Percentiles rank a stretch among this genome's conserved stretches.
Evolutionary conservation across 768 basidiomycete genomes (phyloP).

Genomic region (Gymnopilus dilepis): DNA sequence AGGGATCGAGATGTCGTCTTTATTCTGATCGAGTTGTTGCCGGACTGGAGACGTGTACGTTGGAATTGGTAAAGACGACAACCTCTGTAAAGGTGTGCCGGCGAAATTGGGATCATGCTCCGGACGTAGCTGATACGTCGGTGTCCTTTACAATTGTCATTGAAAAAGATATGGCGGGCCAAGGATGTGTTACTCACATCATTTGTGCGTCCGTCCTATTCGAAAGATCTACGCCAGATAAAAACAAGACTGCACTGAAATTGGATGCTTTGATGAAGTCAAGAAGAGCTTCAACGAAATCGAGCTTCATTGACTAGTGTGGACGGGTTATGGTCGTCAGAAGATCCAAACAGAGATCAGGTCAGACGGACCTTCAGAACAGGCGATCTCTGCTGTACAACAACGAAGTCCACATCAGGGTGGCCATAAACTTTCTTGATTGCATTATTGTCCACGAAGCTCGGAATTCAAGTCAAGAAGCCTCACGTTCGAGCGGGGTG

Average conservation of each 20-base stretch:
- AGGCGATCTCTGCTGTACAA: constrained; percentile 83
- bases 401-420: constrained; percentile 50
- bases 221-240: constrained; percentile 77
- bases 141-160: constrained; percentile 48
- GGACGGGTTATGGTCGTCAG: constrained; percentile 3
- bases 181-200: constrained; percentile 51
- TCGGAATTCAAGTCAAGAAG: neutral
- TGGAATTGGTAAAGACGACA: constrained; percentile 56
- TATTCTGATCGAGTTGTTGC: constrained; percentile 33
- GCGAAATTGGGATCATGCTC: constrained; percentile 48
- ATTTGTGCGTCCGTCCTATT: constrained; percentile 81
- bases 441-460: constrained; percentile 13
- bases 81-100: constrained; percentile 46
- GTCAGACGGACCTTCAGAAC: constrained; percentile 63
- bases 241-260: constrained; percentile 60
- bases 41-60: constrained; percentile 55
- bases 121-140: constrained; percentile 64
- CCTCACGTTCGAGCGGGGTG: constrained; percentile 77
- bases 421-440: constrained; percentile 65
- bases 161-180: neutral
- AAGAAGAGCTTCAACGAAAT: constrained; percentile 63
- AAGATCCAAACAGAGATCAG: neutral
- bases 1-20: constrained; percentile 48
- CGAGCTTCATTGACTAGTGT: constrained; percentile 66
- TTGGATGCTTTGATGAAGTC: constrained; percentile 58